phyloP scores from a whole-genome alignment of 1,284 basidiomycete species.

The Ustilago curta region DNA sequence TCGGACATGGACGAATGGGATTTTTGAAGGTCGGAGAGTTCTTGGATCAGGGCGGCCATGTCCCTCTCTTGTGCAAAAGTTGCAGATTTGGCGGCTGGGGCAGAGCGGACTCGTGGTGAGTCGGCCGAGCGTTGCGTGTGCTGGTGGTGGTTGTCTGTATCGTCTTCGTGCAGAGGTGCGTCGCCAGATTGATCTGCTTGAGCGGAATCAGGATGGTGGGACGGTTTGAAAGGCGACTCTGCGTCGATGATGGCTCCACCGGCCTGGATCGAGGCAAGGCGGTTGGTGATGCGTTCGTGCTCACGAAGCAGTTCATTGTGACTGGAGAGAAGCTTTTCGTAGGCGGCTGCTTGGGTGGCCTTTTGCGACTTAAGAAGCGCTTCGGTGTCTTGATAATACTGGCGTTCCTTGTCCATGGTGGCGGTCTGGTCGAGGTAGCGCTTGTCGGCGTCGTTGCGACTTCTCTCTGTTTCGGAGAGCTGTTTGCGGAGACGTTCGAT shows the following conservation, averaged over 20 bases:
- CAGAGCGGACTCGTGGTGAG: constrained; percentile 1
- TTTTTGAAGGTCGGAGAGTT: constrained; percentile 43
- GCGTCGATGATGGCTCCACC: constrained; percentile 3
- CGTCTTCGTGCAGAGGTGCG: not conserved
- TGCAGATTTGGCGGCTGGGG: not conserved
- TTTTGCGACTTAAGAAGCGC: constrained; percentile 56
- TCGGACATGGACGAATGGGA: constrained; percentile 50
- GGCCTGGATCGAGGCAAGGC: constrained; percentile 43
- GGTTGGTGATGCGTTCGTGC: constrained; percentile 50
- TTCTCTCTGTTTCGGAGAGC: constrained; percentile 51
- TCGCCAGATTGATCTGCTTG: not conserved
- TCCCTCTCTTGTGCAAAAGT: constrained; percentile 40
- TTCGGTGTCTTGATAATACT: constrained; percentile 60
- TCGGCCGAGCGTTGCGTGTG: not conserved
- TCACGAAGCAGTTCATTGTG: constrained; percentile 55
- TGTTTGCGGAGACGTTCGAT: constrained; percentile 57
- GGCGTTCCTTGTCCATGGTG: constrained; percentile 61
- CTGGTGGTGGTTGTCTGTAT: not conserved
- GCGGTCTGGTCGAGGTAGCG: constrained; percentile 54
- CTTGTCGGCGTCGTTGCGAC: constrained; percentile 53
- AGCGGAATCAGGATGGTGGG: constrained; percentile 1
- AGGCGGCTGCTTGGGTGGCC: constrained; percentile 36
- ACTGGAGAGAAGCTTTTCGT: constrained; percentile 51
- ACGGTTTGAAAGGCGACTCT: not conserved
- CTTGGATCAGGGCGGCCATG: constrained; percentile 25